phyloP scores from a whole-genome alignment of 768 basidiomycete genomes.

The Tricholoma flavovirens region DNA sequence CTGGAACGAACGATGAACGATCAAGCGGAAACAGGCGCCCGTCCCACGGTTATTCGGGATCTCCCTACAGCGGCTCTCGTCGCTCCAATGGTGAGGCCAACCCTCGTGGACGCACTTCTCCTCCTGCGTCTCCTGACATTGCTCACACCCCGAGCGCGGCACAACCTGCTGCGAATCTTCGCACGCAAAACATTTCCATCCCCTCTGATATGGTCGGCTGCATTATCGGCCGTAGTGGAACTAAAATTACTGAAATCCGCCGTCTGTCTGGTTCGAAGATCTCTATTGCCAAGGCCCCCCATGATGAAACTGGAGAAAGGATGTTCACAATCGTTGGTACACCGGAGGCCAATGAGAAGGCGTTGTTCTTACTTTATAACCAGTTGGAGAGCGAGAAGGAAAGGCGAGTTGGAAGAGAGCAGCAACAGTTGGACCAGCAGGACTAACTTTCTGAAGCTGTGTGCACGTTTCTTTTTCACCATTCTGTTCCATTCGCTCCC shows the following conservation, averaged over 20 bases:
- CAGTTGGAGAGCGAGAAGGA: conserved; percentile 97
- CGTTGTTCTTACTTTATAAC: conserved; percentile 93
- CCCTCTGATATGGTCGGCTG: conserved; percentile 99
- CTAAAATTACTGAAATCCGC: conserved; percentile 99
- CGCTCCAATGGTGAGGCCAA: conserved; percentile 59
- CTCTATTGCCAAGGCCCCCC: conserved; percentile 97
- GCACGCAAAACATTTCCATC: conserved; percentile 99
- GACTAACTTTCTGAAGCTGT: conserved; percentile 27
- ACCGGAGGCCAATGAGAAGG: conserved; percentile 95
- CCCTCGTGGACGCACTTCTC: conserved; percentile 38
- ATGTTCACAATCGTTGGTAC: conserved; percentile 99
- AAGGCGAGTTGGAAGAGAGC: conserved; percentile 81
- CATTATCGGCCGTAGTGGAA: conserved; percentile 93
- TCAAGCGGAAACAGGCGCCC: conserved; percentile 42
- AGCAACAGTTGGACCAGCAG: conserved; percentile 64
- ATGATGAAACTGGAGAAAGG: conserved; percentile 97
- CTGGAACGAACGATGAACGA: conserved; percentile 77
- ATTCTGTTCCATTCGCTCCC: conserved; percentile 2
- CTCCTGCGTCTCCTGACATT: conserved; percentile 39
- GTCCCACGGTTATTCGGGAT: conserved; percentile 42
- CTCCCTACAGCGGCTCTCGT: conserved; percentile 44
- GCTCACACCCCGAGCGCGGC: conserved; percentile 45
- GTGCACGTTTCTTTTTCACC: conserved; percentile 1
- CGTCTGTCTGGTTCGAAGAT: conserved; percentile 97
- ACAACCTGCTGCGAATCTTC: conserved; percentile 71